Base-by-base conservation (phyloP, 2,329 filamentous ascomycete species). In the Aphanoascus verrucosus region DNA sequence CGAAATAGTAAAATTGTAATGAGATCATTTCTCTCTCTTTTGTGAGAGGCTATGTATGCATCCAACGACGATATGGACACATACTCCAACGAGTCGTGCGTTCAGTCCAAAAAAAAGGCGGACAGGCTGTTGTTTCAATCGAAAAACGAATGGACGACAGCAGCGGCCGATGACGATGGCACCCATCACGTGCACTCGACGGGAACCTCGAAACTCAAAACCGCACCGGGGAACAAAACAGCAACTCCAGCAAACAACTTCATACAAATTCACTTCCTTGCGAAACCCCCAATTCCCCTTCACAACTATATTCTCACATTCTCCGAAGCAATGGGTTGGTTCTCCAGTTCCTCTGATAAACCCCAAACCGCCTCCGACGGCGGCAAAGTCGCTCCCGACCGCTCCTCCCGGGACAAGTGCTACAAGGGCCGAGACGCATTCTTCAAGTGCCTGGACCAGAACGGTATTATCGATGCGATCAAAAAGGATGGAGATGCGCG, bases 341-440 rank as follows among this genome's bases (percentile, higher is more conserved):
- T 77, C 57, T 71, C 72, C 57, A 67, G 67, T 58, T 72, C 74
- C 47, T 58, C 69, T 46, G 58, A 63, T 14, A 59, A 74, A 61
- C 64, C 75, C 58, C 65, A 71, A 64, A 64, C 62, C 56, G 59
- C 76, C 56, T 66, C 74, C 54, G 79, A 82, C 62, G 79, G 79
- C 60, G 81, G 81, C 58, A 82, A 77, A 62, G 80, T 90, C 63
- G 88, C 90, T 4, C 93, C 93, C n/a, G 86, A 88, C 65, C 84
- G 91, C 59, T 81, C 78, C 58, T 86, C 90, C 69, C 84, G 93
- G 64, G 77, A 82, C 63, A 77, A 80, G 65, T 98, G 93, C 80
- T 98, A 91, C 86, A 85, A 88, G 63, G 83, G 86, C 45, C 83
- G 93, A 61, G 93, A 98, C 72, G 72, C 73, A 58, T 97, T 93